phyloP scores from a whole-genome alignment of 371 early-diverging fungal species.

The Batrachochytrium dendrobatidis region DNA sequence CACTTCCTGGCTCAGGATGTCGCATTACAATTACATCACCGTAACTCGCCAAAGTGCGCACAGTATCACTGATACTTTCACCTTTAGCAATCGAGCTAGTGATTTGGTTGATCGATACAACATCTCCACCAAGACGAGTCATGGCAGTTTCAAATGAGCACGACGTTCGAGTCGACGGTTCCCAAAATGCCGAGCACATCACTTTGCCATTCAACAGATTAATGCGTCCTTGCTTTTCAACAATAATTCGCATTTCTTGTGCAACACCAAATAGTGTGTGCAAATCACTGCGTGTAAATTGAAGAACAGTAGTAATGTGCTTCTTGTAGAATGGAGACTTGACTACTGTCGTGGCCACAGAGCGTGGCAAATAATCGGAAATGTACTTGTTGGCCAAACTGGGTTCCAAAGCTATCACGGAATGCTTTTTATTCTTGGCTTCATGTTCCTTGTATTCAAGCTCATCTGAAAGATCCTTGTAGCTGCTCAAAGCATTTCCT shows the following conservation, averaged over 20 bases:
- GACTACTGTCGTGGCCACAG: conserved; percentile 57
- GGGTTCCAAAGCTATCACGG: background rate
- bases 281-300: conserved; percentile 84
- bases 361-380: conserved; percentile 36
- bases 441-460: conserved; percentile 16
- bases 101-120: conserved; percentile 73
- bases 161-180: conserved; percentile 92
- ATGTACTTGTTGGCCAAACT: conserved; percentile 22
- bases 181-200: conserved; percentile 91
- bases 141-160: conserved; percentile 92
- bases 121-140: conserved; percentile 86
- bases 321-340: conserved; percentile 87
- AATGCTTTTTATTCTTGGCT: too few relatives aligned
- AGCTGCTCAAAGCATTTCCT: conserved; percentile 21
- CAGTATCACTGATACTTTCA: conserved; percentile 88
- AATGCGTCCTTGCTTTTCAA: conserved; percentile 77
- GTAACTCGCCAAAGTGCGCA: conserved; percentile 87
- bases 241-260: conserved; percentile 89
- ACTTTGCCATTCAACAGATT: conserved; percentile 83
- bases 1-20: conserved; percentile 87
- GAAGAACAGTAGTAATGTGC: conserved; percentile 81
- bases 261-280: conserved; percentile 94
- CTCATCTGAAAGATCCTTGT: conserved; percentile 22
- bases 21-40: conserved; percentile 87
- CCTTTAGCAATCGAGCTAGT: conserved; percentile 91